phyloP scores from a whole-genome alignment of 2,329 filamentous ascomycete species.

The Cryphonectria parasitica region DNA sequence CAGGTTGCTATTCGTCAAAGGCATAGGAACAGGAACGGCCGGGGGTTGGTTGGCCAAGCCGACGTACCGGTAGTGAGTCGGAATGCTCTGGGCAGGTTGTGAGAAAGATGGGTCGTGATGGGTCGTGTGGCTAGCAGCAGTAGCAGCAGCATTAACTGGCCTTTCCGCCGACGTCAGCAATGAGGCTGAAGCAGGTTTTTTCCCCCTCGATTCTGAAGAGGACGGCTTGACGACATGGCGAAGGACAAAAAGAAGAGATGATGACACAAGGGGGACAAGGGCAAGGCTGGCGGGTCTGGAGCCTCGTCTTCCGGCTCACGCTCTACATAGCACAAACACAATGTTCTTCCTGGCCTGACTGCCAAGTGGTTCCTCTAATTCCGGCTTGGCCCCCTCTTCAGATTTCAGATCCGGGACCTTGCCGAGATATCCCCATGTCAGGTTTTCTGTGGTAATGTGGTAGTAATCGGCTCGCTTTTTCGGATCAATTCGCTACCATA shows the following conservation, averaged over 20 bases:
- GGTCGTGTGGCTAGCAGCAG: neutral
- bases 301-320: neutral
- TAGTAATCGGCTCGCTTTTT: neutral
- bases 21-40: neutral
- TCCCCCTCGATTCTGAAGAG: neutral
- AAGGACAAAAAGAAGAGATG: neutral
- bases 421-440: conserved; percentile 3
- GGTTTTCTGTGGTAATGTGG: neutral
- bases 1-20: neutral
- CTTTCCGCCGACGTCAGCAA: neutral
- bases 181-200: conserved; percentile 1
- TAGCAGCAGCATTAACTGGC: neutral
- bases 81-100: neutral
- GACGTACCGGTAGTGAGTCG: neutral
- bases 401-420: neutral
- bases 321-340: neutral
- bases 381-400: neutral
- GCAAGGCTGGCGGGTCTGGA: conserved; percentile 1
- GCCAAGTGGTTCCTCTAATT: neutral
- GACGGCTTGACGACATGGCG: neutral
- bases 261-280: neutral
- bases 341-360: neutral
- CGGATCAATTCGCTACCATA: neutral
- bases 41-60: neutral
- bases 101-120: neutral